These are phyloP conservation scores for Pyrenophora tritici-repentis DNA, from an alignment of 2,329 filamentous ascomycete species.

Conservation along the genomic window DNA sequence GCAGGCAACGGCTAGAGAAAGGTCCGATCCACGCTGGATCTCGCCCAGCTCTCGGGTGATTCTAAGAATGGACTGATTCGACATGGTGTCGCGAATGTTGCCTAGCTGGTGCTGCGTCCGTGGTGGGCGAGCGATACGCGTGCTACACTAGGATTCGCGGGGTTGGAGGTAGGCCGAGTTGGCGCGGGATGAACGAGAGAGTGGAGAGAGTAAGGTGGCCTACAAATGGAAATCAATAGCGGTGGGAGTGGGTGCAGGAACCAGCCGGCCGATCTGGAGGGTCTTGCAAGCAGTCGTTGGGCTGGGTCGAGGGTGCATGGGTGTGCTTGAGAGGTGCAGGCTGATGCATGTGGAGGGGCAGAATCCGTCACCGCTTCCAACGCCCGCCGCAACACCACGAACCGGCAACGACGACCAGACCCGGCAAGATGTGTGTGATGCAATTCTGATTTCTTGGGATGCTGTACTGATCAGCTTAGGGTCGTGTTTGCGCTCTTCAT, in stretches of 20 bases:
- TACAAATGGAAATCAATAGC: background rate
- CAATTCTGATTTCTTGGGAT: too few species aligned
- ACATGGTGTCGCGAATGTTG: slow-evolving; percentile 56
- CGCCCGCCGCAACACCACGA: slow-evolving; percentile 14
- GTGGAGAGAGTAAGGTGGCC: background rate
- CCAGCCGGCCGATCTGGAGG: background rate
- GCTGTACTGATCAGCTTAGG: slow-evolving; percentile 58
- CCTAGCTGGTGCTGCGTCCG: slow-evolving; percentile 5
- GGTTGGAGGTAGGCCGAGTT: background rate
- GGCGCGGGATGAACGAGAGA: background rate
- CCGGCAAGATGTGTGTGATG: slow-evolving; percentile 20
- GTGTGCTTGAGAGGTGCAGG: slow-evolving; percentile 7
- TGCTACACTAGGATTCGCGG: slow-evolving; percentile 1
- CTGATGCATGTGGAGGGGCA: slow-evolving; percentile 21
- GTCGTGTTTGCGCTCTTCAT: slow-evolving; percentile 93
- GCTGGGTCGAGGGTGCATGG: slow-evolving; percentile 9
- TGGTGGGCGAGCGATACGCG: background rate
- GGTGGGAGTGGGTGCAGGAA: background rate
- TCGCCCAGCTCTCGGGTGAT: slow-evolving; percentile 88
- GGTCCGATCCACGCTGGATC: slow-evolving; percentile 79
- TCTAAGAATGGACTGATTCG: slow-evolving; percentile 84
- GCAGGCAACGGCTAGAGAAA: slow-evolving; percentile 87
- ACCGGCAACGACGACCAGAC: background rate
- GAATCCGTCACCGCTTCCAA: slow-evolving; percentile 15
- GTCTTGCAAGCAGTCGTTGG: slow-evolving; percentile 7